Conservation (phyloP, 495 filamentous ascomycete genomes). For the Corynascus novoguineensis region DNA sequence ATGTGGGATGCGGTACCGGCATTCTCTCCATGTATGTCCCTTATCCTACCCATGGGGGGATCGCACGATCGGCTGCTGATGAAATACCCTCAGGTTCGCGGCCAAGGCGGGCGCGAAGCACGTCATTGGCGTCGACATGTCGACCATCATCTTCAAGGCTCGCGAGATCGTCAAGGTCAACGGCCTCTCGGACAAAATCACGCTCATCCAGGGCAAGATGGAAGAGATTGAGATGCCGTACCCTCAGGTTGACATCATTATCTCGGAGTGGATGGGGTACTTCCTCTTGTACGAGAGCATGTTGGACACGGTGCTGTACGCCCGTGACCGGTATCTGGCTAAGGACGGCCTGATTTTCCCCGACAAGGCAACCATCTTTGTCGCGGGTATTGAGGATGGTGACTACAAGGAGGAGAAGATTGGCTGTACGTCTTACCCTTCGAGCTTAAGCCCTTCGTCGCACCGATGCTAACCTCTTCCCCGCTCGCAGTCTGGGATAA, state of each 20-base stretch:
- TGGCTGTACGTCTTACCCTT: constrained; percentile 43
- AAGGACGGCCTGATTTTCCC: constrained; percentile 81
- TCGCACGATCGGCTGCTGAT: background rate
- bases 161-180: constrained; percentile 79
- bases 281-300: constrained; percentile 90
- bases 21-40: constrained; percentile 75
- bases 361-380: constrained; percentile 78
- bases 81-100: constrained; percentile 56
- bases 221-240: constrained; percentile 81
- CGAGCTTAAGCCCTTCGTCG: background rate
- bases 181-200: constrained; percentile 72
- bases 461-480: constrained; percentile 15
- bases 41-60: background rate
- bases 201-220: constrained; percentile 78
- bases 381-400: constrained; percentile 79
- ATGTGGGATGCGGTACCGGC: constrained; percentile 88
- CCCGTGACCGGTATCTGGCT: constrained; percentile 75
- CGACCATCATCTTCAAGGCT: constrained; percentile 84
- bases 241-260: constrained; percentile 84
- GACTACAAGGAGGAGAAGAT: constrained; percentile 76
- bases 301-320: constrained; percentile 88
- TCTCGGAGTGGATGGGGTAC: constrained; percentile 98
- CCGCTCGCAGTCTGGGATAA: constrained; percentile 64
- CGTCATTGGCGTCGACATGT: constrained; percentile 91
- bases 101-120: constrained; percentile 82